phyloP scores from a whole-genome alignment of 148 eudicot species.

The Rheum nobile region DNA sequence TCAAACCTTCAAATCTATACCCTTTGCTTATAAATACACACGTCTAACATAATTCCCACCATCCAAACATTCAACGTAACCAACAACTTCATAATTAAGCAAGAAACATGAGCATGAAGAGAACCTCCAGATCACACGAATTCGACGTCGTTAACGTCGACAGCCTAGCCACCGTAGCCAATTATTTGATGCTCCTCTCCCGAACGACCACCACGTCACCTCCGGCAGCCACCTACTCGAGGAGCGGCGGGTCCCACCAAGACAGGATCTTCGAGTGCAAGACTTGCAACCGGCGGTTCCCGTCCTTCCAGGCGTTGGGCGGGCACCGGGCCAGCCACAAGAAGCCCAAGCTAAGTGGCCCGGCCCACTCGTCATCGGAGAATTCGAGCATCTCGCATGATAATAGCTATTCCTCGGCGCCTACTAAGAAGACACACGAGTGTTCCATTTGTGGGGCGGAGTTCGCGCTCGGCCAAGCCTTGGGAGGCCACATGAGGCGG shows the following conservation, averaged over 20 bases:
- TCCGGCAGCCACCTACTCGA: background rate
- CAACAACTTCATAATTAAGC: background rate
- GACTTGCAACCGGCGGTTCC: conserved; percentile 40
- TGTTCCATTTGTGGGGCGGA: conserved; percentile 36
- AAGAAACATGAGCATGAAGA: conserved; percentile 15
- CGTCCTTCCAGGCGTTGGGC: conserved; percentile 49
- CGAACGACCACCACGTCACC: background rate
- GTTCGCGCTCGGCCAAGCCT: conserved; percentile 33
- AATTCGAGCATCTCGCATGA: background rate
- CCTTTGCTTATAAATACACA: background rate
- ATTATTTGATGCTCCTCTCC: conserved; percentile 32
- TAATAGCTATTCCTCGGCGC: background rate
- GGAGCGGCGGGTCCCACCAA: background rate
- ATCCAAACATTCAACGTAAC: background rate
- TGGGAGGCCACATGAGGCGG: conserved; percentile 43
- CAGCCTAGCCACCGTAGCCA: conserved; percentile 28
- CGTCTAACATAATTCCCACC: background rate
- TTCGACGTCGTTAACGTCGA: conserved; percentile 13
- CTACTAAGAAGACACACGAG: conserved; percentile 21
- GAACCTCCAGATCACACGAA: conserved; percentile 16
- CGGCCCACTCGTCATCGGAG: background rate
- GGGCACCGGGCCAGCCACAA: conserved; percentile 65
- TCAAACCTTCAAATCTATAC: background rate
- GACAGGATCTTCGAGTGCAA: conserved; percentile 38
- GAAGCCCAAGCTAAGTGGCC: conserved; percentile 16